Conservation (phyloP, 345 rosid species). For the Eucalyptus camaldulensis region DNA sequence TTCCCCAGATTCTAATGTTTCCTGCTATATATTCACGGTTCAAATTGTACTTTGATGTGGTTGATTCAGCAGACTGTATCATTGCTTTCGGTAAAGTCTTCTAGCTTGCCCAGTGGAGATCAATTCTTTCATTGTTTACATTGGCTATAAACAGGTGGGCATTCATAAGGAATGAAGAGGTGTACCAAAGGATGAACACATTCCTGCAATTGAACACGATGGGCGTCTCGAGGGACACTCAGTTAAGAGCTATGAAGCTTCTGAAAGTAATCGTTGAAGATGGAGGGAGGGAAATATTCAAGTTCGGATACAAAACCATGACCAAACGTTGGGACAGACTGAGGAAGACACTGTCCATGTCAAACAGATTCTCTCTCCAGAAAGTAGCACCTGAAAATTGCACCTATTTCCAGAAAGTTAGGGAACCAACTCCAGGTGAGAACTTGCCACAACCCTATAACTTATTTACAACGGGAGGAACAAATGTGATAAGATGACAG, state of each 20-base stretch:
- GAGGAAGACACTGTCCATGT: neutral
- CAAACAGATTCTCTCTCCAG: conserved; percentile 8
- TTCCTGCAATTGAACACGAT: conserved; percentile 9
- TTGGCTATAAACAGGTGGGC: conserved; percentile 37
- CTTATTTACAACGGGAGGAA: neutral
- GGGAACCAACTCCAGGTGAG: conserved; percentile 16
- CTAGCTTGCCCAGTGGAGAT: neutral
- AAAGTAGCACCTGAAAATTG: conserved; percentile 25
- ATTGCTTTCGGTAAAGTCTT: accelerated
- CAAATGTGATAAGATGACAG: neutral
- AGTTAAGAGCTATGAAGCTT: conserved; percentile 34
- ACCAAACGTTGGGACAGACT: conserved; percentile 4
- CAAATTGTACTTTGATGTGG: neutral
- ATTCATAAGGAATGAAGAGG: conserved; percentile 34
- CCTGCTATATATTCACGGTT: neutral
- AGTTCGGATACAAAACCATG: conserved; percentile 7
- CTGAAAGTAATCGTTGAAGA: conserved; percentile 22
- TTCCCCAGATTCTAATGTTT: neutral
- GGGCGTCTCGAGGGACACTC: conserved; percentile 52
- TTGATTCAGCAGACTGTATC: neutral
- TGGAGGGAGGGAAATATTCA: neutral
- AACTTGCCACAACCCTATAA: neutral
- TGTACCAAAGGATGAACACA: conserved; percentile 25
- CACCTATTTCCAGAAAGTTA: conserved; percentile 13
- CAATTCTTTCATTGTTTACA: neutral